Percentiles rank a stretch among this genome's conserved stretches.
Conservation (phyloP, 179 eudicot genomes). For the Nepenthes alata region DNA sequence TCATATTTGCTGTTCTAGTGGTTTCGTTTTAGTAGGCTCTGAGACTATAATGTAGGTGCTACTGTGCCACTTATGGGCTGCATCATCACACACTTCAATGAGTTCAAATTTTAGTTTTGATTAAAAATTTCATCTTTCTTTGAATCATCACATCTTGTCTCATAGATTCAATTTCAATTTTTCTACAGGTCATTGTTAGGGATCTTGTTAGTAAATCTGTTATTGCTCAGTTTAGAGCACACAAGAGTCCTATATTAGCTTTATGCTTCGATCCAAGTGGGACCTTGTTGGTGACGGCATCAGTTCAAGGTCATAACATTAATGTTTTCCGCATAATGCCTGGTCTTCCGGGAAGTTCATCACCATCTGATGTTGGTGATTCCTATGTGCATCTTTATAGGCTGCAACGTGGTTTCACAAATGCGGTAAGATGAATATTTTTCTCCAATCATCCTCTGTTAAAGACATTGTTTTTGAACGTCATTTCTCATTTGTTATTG, state of each 20-base stretch:
- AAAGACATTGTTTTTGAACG: neutral
- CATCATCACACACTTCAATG: neutral
- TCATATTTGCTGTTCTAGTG: slow-evolving; percentile 3
- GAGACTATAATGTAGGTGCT: too few species aligned
- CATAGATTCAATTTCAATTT: neutral
- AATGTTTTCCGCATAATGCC: slow-evolving; percentile 72
- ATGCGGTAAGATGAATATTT: slow-evolving; percentile 50
- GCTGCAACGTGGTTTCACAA: slow-evolving; percentile 85
- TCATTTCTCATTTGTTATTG: slow-evolving; percentile 1
- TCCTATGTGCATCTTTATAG: slow-evolving; percentile 65
- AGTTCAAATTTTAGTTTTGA: neutral
- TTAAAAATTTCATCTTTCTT: too few species aligned
- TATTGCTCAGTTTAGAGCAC: slow-evolving; percentile 77
- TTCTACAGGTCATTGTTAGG: slow-evolving; percentile 60
- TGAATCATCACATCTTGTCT: neutral
- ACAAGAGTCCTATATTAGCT: slow-evolving; percentile 66
- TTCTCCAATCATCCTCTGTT: neutral
- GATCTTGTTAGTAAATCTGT: slow-evolving; percentile 60
- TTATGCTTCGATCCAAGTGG: slow-evolving; percentile 88
- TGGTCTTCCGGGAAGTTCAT: slow-evolving; percentile 22
- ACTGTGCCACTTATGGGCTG: too few species aligned
- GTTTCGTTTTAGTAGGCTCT: neutral
- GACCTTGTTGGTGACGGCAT: slow-evolving; percentile 70
- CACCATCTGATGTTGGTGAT: slow-evolving; percentile 29
- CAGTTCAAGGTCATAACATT: slow-evolving; percentile 77